These are phyloP conservation scores for Auxenochlorella pyrenoidosa DNA, from an alignment of 139 green algal species.

Conservation along the genomic window DNA sequence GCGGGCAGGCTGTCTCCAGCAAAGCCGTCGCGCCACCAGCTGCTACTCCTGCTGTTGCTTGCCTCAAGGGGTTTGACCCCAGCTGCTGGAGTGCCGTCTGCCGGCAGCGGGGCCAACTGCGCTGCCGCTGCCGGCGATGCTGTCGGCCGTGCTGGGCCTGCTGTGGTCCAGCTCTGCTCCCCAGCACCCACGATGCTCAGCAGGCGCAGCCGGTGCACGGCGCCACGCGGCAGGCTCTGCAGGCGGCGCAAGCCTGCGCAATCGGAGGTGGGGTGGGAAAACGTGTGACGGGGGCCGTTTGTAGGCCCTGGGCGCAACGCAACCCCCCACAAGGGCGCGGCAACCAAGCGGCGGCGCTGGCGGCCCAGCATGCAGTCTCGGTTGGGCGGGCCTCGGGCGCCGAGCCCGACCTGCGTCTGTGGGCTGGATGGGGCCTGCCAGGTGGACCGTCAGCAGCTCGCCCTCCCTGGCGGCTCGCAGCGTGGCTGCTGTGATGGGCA, in stretches of 20 bases:
- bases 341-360: too few species aligned
- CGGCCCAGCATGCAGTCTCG: too few species aligned
- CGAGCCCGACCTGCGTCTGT: neutral
- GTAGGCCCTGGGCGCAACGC: neutral
- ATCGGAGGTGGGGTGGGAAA: too few species aligned
- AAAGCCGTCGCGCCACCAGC: too few species aligned
- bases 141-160: neutral
- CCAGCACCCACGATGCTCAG: constrained; percentile 2
- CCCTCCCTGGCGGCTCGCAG: neutral
- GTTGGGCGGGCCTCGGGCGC: too few species aligned
- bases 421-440: constrained; percentile 12
- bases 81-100: too few species aligned
- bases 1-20: too few species aligned
- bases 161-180: constrained; percentile 13
- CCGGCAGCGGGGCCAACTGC: neutral
- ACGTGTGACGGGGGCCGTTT: neutral
- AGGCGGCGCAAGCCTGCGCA: neutral
- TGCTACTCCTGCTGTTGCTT: too few species aligned
- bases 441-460: neutral
- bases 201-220: constrained; percentile 15
- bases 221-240: neutral
- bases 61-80: too few species aligned
- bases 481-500: neutral
- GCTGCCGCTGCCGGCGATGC: neutral
- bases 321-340: too few species aligned